Conservation (phyloP, 129 eudicot genomes). For the Dittrichia graveolens region DNA sequence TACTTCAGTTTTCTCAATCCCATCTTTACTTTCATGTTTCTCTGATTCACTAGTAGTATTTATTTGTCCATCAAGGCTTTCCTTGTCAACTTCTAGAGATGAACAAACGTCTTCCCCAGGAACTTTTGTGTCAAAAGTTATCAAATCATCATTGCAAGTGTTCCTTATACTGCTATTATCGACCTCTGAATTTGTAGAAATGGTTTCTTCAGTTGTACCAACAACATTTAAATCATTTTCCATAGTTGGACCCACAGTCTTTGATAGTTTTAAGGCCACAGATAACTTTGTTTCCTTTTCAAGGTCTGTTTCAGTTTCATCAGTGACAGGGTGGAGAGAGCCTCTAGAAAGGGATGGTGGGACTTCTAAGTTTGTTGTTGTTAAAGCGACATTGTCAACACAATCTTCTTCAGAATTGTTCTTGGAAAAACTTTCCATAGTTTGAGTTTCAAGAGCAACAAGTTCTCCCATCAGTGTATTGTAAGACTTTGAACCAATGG, state of each 20-base stretch:
- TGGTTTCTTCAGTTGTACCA: constrained; percentile 9
- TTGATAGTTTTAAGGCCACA: constrained; percentile 58
- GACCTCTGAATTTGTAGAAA: constrained; percentile 25
- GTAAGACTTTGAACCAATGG: constrained; percentile 87
- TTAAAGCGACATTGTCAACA: constrained; percentile 72
- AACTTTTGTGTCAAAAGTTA: constrained; percentile 36
- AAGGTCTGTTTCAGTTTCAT: constrained; percentile 55
- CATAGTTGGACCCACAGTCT: constrained; percentile 34
- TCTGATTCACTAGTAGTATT: constrained; percentile 22
- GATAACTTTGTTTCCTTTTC: constrained; percentile 68
- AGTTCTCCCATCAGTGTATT: constrained; percentile 83
- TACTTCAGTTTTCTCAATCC: constrained; percentile 39
- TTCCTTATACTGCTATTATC: constrained; percentile 27
- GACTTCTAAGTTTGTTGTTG: constrained; percentile 59
- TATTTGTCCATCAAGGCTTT: constrained; percentile 31
- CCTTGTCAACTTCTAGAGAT: constrained; percentile 34
- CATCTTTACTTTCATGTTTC: constrained; percentile 28
- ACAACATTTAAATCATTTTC: constrained; percentile 30
- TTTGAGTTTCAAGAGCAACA: constrained; percentile 73
- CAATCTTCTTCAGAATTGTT: constrained; percentile 48
- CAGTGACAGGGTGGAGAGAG: constrained; percentile 22
- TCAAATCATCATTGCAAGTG: constrained; percentile 32
- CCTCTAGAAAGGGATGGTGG: too few relatives aligned
- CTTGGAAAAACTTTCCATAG: constrained; percentile 36
- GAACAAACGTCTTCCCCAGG: constrained; percentile 28